Evolutionary conservation across 139 green algal species (phyloP), one percentile per base, ranked within the genome.

Genomic region (Coelastrella sp.): DNA sequence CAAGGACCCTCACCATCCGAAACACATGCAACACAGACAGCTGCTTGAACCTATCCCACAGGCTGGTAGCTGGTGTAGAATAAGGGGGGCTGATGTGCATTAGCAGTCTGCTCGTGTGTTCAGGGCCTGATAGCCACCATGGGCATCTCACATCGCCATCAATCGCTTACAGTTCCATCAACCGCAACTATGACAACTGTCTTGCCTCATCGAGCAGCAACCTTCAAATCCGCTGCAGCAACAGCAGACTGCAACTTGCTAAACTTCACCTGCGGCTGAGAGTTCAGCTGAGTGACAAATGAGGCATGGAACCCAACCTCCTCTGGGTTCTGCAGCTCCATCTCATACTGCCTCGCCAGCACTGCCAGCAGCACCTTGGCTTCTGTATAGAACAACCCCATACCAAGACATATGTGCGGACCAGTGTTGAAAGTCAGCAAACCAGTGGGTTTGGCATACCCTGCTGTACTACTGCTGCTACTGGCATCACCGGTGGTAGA

Each of bases 301-400:
- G 62, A 41, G 0, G 30, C 30, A 40, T 40, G 30, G 25, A 69
- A 69, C 30, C 27, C 30, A 9, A 69, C 62, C 1, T 69, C 30
- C 15, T 69, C 62, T 41, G 62, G 62, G 25, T 38, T 40, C 62
- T 69, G 30, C 9, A 38, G n/a, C 69, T 78, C 40, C 38, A 78
- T 59, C 40, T 53, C 37, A 35, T 78, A 78, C 25, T 27, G 4
- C 40, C 69, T 78, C 13, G 69, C 69, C 25, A 78, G 40, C 40
- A 78, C 9, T 60, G 69, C 69, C 23, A 78, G 40, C 40, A 78
- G 27, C 41, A 78, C 69, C 40, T 78, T 78, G 4, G 69, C 69
- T 25, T 78, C 69, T 3, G 40, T 59, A 19, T 59, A 60, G 40
- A 78, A 78, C 25, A 78, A 25, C 4, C 69, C 48, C 69, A 78